Base-by-base conservation (phyloP, 352 stramenopile genomes). In the Globisporangium radiosum region DNA sequence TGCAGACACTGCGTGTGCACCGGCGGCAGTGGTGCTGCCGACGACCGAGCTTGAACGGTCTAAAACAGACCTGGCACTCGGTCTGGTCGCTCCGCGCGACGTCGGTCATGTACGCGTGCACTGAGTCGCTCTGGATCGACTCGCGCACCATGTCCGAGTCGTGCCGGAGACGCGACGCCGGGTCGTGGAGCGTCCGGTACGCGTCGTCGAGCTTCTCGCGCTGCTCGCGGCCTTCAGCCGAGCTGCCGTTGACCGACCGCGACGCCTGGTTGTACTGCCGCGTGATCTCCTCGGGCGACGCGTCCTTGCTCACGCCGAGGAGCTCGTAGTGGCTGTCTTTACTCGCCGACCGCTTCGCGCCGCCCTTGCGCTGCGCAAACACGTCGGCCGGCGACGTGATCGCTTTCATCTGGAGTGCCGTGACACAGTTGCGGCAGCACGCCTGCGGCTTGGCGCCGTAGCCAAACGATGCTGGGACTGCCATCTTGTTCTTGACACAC, bases 31-130 rank as follows among this genome's bases (percentile, higher is more conserved):
- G 85, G 57, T 94, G 81, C 63, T 90, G 80, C 4, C 85, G 77
- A 69, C 85, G 78, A 9, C 85, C 82, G 36, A 94, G 78, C 60
- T 92, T 92, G 61, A 94, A 94, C 9, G 81, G 85, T 61, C 85
- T 82, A 72, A 92, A 94, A 51, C 82, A 94, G n/a, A 94, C 81
- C 56, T 94, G 85, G 42, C 85, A 94, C 61, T 94, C 85, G n/a
- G 77, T 94, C 66, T 94, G 85, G 58, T 92, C 85, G 49, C 75
- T 88, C 17, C 85, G 85, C 10, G 82, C 82, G 15, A 81, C 87
- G 69, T 94, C 82, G 15, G 81, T 81, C 13, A 84, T 70, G 38
- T 88, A 87, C 64, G 71, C 83, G 48, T 65, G 54, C 7, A 59
- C 58, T 14, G 62, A 68, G 6, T 76, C 67, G 52, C 68, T 68